Conservation (phyloP, 2,329 filamentous ascomycete species). For the Biscogniauxia sp. region DNA sequence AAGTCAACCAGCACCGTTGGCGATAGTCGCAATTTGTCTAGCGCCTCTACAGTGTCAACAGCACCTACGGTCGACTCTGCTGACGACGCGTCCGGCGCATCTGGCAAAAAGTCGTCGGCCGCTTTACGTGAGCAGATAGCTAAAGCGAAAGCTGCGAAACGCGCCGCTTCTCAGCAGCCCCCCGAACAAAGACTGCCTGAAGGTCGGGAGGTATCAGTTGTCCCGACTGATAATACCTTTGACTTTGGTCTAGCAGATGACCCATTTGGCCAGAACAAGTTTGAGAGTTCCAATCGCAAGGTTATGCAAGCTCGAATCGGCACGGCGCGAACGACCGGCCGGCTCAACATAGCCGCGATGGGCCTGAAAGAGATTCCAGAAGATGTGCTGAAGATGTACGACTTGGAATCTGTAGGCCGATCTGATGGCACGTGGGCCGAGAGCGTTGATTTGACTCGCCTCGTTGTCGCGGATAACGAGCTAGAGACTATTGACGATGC, state of each 20-base stretch:
- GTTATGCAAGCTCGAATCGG: slow-evolving; percentile 72
- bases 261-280: slow-evolving; percentile 67
- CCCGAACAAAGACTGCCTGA: slow-evolving; percentile 23
- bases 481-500: slow-evolving; percentile 69
- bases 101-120: slow-evolving; percentile 65
- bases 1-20: slow-evolving; percentile 38
- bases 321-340: slow-evolving; percentile 71
- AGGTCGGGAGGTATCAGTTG: slow-evolving; percentile 36
- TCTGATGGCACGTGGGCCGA: slow-evolving; percentile 80
- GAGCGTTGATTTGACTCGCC: slow-evolving; percentile 78
- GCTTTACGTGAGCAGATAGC: slow-evolving; percentile 88
- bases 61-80: slow-evolving; percentile 35
- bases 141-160: slow-evolving; percentile 81
- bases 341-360: slow-evolving; percentile 85
- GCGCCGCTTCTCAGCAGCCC: slow-evolving; percentile 45
- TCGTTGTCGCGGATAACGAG: slow-evolving; percentile 89
- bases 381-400: slow-evolving; percentile 89
- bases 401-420: slow-evolving; percentile 64
- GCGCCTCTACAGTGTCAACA: slow-evolving; percentile 38
- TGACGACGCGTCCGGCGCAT: slow-evolving; percentile 30
- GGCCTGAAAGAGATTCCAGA: slow-evolving; percentile 74
- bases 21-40: slow-evolving; percentile 36
- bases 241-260: slow-evolving; percentile 61
- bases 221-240: slow-evolving; percentile 50
- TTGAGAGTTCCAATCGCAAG: slow-evolving; percentile 58